Percentiles rank a stretch among this genome's conserved stretches.
phyloP scores from a whole-genome alignment of 345 rosid species.

The Gossypium bickii region DNA sequence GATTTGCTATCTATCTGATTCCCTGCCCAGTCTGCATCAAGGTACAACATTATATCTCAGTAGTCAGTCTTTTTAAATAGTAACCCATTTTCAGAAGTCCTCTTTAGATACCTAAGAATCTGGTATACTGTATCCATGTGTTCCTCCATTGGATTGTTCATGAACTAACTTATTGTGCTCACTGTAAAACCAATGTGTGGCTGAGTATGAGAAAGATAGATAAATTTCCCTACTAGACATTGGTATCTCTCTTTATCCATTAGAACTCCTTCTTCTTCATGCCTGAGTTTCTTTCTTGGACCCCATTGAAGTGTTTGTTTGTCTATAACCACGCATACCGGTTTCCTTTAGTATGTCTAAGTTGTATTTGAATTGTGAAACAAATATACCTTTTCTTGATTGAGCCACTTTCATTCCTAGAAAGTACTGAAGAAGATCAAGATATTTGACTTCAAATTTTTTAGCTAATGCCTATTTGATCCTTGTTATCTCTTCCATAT shows the following conservation, averaged over 20 bases:
- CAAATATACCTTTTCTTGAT: background rate
- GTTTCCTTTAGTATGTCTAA: background rate
- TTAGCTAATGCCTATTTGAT: too few relatives aligned
- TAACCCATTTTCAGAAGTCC: background rate
- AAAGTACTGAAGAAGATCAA: background rate
- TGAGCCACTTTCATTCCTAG: background rate
- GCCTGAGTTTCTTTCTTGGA: background rate
- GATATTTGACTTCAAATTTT: too few relatives aligned
- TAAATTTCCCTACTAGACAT: too few relatives aligned
- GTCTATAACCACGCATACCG: background rate
- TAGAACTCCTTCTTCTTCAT: too few relatives aligned
- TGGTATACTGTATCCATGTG: background rate
- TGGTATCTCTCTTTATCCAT: too few relatives aligned
- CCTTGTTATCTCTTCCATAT: too few relatives aligned
- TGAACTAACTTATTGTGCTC: too few relatives aligned
- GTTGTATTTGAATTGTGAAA: background rate
- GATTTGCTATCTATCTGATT: background rate
- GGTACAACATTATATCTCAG: background rate
- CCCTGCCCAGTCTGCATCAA: background rate
- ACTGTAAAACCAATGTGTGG: too few relatives aligned
- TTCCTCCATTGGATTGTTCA: background rate
- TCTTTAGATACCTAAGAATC: background rate
- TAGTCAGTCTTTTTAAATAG: background rate
- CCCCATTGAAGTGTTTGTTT: background rate
- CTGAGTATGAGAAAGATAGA: too few relatives aligned